Evolutionary conservation across 176 grass and related monocot species (phyloP).

Genomic region (Eragrostis nindensis): DNA sequence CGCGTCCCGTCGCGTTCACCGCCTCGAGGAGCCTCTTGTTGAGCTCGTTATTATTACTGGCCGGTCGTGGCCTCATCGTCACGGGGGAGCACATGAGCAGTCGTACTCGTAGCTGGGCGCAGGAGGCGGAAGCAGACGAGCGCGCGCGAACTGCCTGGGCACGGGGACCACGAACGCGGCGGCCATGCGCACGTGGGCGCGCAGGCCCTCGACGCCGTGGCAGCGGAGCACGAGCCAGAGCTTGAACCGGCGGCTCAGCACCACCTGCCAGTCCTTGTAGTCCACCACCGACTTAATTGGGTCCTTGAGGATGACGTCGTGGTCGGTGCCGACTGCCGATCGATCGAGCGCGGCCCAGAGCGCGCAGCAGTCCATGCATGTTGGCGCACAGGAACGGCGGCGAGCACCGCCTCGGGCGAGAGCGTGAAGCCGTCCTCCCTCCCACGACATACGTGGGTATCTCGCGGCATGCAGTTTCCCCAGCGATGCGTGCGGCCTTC

Average conservation of each 20-base stretch:
- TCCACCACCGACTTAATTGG: conserved; percentile 58
- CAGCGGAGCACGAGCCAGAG: conserved; percentile 66
- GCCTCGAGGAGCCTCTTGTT: conserved; percentile 60
- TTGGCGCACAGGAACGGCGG: no score
- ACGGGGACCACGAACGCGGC: conserved; percentile 57
- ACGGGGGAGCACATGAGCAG: no score
- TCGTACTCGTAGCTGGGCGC: not conserved
- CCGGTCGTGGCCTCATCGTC: no score
- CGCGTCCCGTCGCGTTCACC: conserved; percentile 58
- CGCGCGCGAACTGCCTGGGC: conserved; percentile 46
- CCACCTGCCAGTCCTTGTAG: conserved; percentile 82
- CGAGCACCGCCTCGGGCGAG: no score
- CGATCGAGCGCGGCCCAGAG: conserved; percentile 39
- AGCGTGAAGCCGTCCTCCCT: no score
- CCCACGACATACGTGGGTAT: no score
- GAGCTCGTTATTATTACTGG: not conserved
- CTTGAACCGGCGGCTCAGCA: conserved; percentile 62
- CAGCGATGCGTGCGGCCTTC: no score
- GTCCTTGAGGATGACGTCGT: conserved; percentile 53
- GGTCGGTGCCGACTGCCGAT: conserved; percentile 49
- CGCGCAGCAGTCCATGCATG: conserved; percentile 73
- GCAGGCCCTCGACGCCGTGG: conserved; percentile 58
- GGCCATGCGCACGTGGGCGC: conserved; percentile 52
- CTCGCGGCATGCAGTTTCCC: no score
- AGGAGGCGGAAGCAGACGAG: conserved; percentile 68